A percentile compares a stretch with the other conserved stretches of the same genome.
These are phyloP conservation scores for Pharus latifolius DNA, from an alignment of 176 grass and related monocot genomes.

Conservation along the genomic window DNA sequence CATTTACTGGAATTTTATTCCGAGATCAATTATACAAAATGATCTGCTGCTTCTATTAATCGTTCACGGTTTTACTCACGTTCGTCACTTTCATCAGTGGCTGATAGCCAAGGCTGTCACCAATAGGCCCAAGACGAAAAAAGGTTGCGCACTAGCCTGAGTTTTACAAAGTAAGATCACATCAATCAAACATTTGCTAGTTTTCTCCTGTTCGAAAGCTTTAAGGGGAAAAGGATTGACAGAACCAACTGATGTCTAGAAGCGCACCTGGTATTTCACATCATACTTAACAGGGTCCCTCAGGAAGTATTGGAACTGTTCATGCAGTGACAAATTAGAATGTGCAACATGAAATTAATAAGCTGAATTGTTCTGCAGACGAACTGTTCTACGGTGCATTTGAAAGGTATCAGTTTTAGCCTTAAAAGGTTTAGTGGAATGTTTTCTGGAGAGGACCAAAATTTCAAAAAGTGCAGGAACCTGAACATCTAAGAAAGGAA, in stretches of 20 bases:
- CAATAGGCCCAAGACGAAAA: slow-evolving; percentile 36
- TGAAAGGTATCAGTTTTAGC: too few species aligned
- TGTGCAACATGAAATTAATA: neutral
- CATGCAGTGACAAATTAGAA: neutral
- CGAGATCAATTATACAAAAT: neutral
- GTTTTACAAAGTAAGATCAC: neutral
- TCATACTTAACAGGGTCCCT: slow-evolving; percentile 48
- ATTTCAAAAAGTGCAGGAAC: too few species aligned
- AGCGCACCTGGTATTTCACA: slow-evolving; percentile 46
- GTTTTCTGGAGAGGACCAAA: too few species aligned
- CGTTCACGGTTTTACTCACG: neutral
- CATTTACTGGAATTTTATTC: neutral
- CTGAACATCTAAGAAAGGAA: too few species aligned
- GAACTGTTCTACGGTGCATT: too few species aligned
- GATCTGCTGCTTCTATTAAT: neutral
- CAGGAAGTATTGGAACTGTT: slow-evolving; percentile 50
- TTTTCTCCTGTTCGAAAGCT: too few species aligned
- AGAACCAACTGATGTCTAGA: neutral
- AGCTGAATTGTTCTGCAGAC: neutral
- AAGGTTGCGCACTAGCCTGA: slow-evolving; percentile 48
- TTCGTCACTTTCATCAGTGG: neutral
- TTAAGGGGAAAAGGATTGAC: neutral
- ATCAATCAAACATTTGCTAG: too few species aligned
- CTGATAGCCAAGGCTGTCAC: slow-evolving; percentile 44
- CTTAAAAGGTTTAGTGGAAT: too few species aligned